Evolutionary conservation across 2,329 filamentous ascomycete genomes (phyloP), one percentile per base, ranked within the genome.

Genomic region (Beauveria rudraprayagi): DNA sequence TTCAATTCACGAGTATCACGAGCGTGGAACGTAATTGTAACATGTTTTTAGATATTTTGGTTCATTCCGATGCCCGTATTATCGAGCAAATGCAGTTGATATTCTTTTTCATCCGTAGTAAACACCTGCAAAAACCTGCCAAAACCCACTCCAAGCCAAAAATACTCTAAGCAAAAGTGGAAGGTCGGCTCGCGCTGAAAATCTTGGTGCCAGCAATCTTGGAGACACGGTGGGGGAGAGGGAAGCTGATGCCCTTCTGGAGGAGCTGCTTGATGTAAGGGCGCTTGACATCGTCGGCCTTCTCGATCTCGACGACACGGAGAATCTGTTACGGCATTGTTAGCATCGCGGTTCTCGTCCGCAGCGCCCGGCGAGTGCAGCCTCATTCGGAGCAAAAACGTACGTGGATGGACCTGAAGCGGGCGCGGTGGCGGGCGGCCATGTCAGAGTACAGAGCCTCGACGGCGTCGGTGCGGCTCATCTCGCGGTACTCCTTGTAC

Each of bases 401-500:
- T 92, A 97, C 93, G 87, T 97, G 92, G 78, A 99, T 94, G 71
- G 91, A 95, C 82, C 94, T 88, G 86, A 99, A 99, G 75, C 94
- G 91, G 76, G 94, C 89, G 71, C 74, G 92, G 88, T 99, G 94
- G 79, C 94, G 91, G 79, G 95, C 93, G 72, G 94, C 92, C 94
- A 99, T 97, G 84, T 99, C 94, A 82, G 94, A 90, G 89, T 99
- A 99, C 77, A 99, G 87, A 71, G 93, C 82, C 82, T 97, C 90
- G 75, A 97, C 93, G 70, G 94, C 94, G 71, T 94, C 93, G 75
- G 89, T 90, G 80, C 94, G 87, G 77, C 90, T 93, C 86, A 97
- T 90, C 86, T 97, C 94, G 78, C 94, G 91, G 90, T 97, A 97
- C 89, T 99, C 94, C 89, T 97, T 97, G 91, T 99, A 99, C 94